Evolutionary conservation across 164 flowering plant genomes (phyloP), one percentile per base, ranked within the genome.

Genomic region (Liquidambar formosana): DNA sequence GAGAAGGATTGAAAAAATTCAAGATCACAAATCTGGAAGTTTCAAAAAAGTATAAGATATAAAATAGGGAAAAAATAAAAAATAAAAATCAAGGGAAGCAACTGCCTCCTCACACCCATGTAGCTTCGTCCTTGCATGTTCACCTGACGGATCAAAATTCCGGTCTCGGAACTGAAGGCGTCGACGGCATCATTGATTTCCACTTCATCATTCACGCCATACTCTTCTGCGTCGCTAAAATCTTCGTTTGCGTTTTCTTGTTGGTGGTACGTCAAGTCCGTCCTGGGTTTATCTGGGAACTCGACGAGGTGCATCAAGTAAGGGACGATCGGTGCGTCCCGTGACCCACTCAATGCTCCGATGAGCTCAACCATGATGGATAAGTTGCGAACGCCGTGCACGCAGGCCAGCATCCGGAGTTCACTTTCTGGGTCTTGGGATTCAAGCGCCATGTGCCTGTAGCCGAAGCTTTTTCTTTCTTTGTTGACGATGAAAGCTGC

Each of bases 301-400:
- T 89, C 92, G 12, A 89, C 77, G 16, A 92, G 77, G 75, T 92
- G 95, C 72, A 86, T 76, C 71, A 90, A 23, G 76, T 80, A 84
- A 38, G 89, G 82, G 15, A 77, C 57, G 43, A 80, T 62, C 2
- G 90, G 83, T 19, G 80, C 52, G 0, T 41, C 61, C 10, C 53
- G 44, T 4, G 70, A 49, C 56, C 82, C 69, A 14, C 69, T 70
- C 11, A 76, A 61, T 28, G 87, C 74, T 3, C 78, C 73, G 21
- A 87, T 64, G 11, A 87, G 71, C 5, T 79, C 73, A 1, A 85
- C 67, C 71, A 79, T 74, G 15, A 86, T 76, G 3, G 88, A 64
- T 26, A 83, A 80, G 23, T 85, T 85, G 45, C 86, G 89, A 11
- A 88, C 75, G 18, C 75, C 76, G 33, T 88, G 88, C 11, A 87